Percentiles rank a stretch among this genome's conserved stretches.
phyloP scores from a whole-genome alignment of 768 basidiomycete genomes.

The Hortiboletus campestris region DNA sequence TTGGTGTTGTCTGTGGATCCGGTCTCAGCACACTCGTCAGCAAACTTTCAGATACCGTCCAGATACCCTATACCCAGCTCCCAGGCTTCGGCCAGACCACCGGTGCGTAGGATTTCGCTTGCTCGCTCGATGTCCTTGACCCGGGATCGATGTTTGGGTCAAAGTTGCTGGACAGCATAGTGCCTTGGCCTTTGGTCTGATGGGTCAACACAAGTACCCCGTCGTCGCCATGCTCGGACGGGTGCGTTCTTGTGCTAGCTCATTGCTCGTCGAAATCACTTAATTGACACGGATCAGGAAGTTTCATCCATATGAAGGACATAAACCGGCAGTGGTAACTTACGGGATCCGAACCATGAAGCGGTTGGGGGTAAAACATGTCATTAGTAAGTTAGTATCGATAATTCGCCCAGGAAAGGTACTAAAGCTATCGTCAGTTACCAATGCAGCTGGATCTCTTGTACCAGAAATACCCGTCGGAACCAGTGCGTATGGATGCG shows the following conservation, averaged over 20 bases:
- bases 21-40: constrained; percentile 76
- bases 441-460: constrained; percentile 84
- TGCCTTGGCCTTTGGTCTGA: constrained; percentile 73
- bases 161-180: constrained; percentile 82
- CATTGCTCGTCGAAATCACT: neutral
- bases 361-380: constrained; percentile 65
- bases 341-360: constrained; percentile 83
- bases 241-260: constrained; percentile 39
- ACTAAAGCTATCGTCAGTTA: constrained; percentile 48
- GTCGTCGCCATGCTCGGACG: constrained; percentile 90
- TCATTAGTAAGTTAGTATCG: constrained; percentile 60
- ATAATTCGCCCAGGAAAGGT: neutral
- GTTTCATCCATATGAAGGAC: constrained; percentile 89
- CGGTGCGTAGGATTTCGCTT: constrained; percentile 41
- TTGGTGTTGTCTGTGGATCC: constrained; percentile 89
- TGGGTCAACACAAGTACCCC: constrained; percentile 66
- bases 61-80: constrained; percentile 64
- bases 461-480: constrained; percentile 74
- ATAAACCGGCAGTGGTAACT: constrained; percentile 62
- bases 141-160: neutral
- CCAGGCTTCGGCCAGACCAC: constrained; percentile 78
- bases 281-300: constrained; percentile 28
- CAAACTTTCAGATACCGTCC: constrained; percentile 51
- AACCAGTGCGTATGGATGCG: constrained; percentile 56
- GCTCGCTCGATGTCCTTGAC: neutral